Conservation (phyloP, 306 rosid genomes). For the Trifolium pratense region DNA sequence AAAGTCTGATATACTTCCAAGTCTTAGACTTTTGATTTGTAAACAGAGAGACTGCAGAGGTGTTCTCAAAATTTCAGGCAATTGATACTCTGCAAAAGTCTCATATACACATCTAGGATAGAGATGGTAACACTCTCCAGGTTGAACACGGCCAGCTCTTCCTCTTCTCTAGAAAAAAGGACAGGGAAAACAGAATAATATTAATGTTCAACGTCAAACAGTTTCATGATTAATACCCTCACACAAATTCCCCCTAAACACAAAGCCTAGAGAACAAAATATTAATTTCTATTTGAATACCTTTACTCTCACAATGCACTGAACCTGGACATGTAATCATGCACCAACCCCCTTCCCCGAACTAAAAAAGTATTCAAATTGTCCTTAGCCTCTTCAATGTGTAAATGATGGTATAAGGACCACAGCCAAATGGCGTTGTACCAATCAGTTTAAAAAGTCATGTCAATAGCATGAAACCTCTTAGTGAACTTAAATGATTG, state of each 20-base stretch:
- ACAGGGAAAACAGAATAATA: conserved; percentile 31
- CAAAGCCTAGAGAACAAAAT: conserved; percentile 22
- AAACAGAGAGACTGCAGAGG: conserved; percentile 95
- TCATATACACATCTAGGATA: conserved; percentile 90
- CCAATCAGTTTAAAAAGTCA: background rate
- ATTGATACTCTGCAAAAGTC: conserved; percentile 83
- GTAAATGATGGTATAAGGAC: conserved; percentile 1
- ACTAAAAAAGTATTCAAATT: conserved; percentile 4
- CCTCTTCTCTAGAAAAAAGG: conserved; percentile 82
- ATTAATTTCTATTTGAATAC: conserved; percentile 15
- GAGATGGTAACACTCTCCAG: conserved; percentile 91
- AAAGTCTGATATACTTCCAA: conserved; percentile 92
- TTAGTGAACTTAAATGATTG: conserved; percentile 1
- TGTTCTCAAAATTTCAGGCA: conserved; percentile 97
- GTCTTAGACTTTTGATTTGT: conserved; percentile 93
- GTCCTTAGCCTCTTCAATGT: conserved; percentile 6
- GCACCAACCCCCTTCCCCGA: background rate
- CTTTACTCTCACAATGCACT: background rate
- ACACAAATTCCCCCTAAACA: background rate
- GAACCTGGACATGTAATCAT: conserved; percentile 2
- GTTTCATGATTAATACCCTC: conserved; percentile 11
- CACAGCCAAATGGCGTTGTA: background rate
- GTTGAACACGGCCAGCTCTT: conserved; percentile 99
- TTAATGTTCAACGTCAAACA: conserved; percentile 19
- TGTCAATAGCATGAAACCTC: conserved; percentile 5